These are phyloP conservation scores for Fomitopsis schrenkii DNA, from an alignment of 1,284 basidiomycete genomes.

Conservation along the genomic window DNA sequence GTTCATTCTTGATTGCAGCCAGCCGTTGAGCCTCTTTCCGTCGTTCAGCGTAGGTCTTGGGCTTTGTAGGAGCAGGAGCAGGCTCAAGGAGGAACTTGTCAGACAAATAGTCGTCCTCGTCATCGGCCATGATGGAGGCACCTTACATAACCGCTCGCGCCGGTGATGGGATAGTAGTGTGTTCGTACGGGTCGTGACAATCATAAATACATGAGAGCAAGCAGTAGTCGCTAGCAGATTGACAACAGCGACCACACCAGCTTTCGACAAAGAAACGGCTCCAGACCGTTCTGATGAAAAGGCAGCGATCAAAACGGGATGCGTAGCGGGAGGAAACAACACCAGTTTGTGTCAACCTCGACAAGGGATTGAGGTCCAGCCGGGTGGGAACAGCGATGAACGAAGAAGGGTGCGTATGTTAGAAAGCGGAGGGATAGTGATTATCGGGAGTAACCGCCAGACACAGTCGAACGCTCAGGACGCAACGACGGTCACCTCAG, in stretches of 20 bases:
- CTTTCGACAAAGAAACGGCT: conserved; percentile 41
- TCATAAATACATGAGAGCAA: conserved; percentile 10
- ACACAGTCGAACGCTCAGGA: conserved; percentile 15
- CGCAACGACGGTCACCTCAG: conserved; percentile 27
- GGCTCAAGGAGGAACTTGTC: conserved; percentile 69
- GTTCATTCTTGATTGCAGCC: conserved; percentile 58
- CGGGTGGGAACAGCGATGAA: conserved; percentile 5
- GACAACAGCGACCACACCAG: conserved; percentile 31
- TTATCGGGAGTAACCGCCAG: background rate
- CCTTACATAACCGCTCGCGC: conserved; percentile 6
- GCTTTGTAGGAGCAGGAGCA: conserved; percentile 27
- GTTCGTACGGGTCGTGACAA: conserved; percentile 2
- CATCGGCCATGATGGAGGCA: conserved; percentile 46
- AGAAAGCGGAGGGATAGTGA: conserved; percentile 13
- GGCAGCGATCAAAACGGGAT: conserved; percentile 14
- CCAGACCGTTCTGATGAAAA: conserved; percentile 38
- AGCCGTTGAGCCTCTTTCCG: conserved; percentile 60
- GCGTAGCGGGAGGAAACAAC: conserved; percentile 13
- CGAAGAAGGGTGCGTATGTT: conserved; percentile 4
- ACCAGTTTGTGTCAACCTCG: conserved; percentile 13
- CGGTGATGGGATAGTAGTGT: background rate
- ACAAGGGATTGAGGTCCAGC: conserved; percentile 7
- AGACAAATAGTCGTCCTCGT: conserved; percentile 80
- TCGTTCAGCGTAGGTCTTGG: conserved; percentile 63
- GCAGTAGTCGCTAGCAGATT: conserved; percentile 28